Conservation (phyloP, 495 filamentous ascomycete genomes). For the Penicillium chermesinum region DNA sequence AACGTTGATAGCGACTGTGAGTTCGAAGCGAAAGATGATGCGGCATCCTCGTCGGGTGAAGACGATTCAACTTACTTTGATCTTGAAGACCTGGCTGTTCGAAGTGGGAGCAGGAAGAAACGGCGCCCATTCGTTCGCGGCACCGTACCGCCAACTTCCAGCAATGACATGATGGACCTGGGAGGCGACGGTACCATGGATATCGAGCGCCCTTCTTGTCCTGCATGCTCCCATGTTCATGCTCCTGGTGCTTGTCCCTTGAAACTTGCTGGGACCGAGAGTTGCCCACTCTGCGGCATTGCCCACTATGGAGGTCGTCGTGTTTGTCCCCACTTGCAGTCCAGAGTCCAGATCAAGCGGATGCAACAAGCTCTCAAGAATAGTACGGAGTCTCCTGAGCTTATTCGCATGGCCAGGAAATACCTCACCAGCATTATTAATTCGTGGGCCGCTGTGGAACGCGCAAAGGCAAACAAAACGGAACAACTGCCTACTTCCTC, state of each 20-base stretch:
- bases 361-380: slow-evolving; percentile 58
- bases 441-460: slow-evolving; percentile 33
- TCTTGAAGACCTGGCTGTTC: not conserved
- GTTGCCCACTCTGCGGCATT: slow-evolving; percentile 62
- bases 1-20: slow-evolving; percentile 37
- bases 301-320: slow-evolving; percentile 56
- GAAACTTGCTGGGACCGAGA: slow-evolving; percentile 55
- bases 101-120: not conserved
- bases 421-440: slow-evolving; percentile 55
- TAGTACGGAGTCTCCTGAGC: slow-evolving; percentile 49
- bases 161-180: slow-evolving; percentile 4
- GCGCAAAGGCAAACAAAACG: not conserved
- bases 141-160: not conserved
- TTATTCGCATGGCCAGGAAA: slow-evolving; percentile 47
- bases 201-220: slow-evolving; percentile 33
- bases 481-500: not conserved
- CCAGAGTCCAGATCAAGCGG: slow-evolving; percentile 48
- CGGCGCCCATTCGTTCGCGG: slow-evolving; percentile 33
- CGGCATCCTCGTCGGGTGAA: slow-evolving; percentile 25
- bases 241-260: slow-evolving; percentile 54
- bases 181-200: slow-evolving; percentile 45
- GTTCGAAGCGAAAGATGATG: slow-evolving; percentile 9
- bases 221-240: slow-evolving; percentile 51
- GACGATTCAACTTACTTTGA: slow-evolving; percentile 1
- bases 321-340: slow-evolving; percentile 57